phyloP scores from a whole-genome alignment of 768 basidiomycete genomes.

The Lyophyllum semitale region DNA sequence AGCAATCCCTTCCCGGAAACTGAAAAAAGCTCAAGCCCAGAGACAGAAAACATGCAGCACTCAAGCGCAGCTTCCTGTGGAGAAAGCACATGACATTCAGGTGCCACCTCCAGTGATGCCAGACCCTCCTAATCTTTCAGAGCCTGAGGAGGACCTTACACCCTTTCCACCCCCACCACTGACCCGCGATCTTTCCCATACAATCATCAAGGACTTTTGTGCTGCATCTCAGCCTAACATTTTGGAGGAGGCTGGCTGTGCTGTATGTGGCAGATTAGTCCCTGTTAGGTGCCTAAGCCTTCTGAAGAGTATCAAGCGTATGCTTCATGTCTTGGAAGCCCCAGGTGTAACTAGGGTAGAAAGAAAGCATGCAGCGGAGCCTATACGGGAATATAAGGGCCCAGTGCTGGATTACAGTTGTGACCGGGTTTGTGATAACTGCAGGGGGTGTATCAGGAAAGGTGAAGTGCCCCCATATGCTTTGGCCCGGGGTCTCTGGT shows the following conservation, averaged over 20 bases:
- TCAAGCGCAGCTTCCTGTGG: not conserved
- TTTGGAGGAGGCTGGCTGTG: conserved; percentile 23
- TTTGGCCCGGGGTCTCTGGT: conserved; percentile 34
- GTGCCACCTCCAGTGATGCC: not conserved
- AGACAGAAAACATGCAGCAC: too few relatives aligned
- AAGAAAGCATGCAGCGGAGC: not conserved
- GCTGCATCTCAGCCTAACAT: conserved; percentile 5
- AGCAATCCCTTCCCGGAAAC: not conserved
- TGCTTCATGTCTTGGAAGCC: not conserved
- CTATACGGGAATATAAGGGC: not conserved
- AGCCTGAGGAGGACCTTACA: not conserved
- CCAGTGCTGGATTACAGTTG: conserved; percentile 23
- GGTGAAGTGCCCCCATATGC: conserved; percentile 19
- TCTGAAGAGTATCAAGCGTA: not conserved
- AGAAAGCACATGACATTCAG: not conserved
- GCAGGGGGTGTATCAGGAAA: conserved; percentile 3
- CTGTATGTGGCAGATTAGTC: conserved; percentile 21
- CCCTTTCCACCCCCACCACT: not conserved
- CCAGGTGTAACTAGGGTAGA: conserved; percentile 1
- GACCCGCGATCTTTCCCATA: not conserved
- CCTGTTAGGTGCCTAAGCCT: not conserved
- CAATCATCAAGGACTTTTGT: conserved; percentile 4
- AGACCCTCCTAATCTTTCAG: too few relatives aligned
- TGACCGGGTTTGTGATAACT: conserved; percentile 31
- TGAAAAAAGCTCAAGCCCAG: too few relatives aligned